Base-by-base conservation (phyloP, 164 flowering plant species). In the Liriodendron chinense region DNA sequence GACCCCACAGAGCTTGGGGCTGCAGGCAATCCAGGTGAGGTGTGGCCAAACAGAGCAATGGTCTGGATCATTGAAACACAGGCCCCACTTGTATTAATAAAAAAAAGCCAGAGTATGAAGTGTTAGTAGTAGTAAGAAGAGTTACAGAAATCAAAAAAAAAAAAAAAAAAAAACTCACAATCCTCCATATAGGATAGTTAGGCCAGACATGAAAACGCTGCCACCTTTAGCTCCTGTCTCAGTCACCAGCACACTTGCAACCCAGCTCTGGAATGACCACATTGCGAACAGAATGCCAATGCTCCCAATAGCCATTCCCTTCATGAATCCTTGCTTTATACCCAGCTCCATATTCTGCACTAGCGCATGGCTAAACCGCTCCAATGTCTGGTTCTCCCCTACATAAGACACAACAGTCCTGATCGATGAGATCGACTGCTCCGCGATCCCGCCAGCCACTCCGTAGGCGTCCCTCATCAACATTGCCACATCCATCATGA, bases 291-390 rank as follows among this genome's bases (percentile, higher is more conserved):
- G 71, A 53, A 86, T 73, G 34, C 87, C 87, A 71, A 79, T 83
- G 79, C 88, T 89, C 26, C 93, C 93, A 3, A 89, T 75, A 21
- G 87, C 70, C 69, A 87, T 28, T 23, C 93, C 90, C 69, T 87
- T 89, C 61, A 76, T 64, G 14, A 81, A 61, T 6, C 91, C 93
- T 78, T 78, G 87, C 74, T 79, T 85, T 3, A 88, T 75, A 4
- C 93, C 91, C 2, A 85, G 79, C 70, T 81, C 69, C 70, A 72
- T 65, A 43, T 78, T 76, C 47, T 59, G 74, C 16, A 80, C 66
- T 9, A 88, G 83, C 6, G 88, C 83, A 18, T 43, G 48, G 14
- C 86, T 81, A 74, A 83, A 88, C 12, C 71, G 74, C 0, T 63
- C 68, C 1, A 72, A 23, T 9, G 89, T 88, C 61, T 78, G 84